These are phyloP conservation scores for Penicilliopsis zonata DNA, from an alignment of 495 filamentous ascomycete genomes.

Conservation along the genomic window DNA sequence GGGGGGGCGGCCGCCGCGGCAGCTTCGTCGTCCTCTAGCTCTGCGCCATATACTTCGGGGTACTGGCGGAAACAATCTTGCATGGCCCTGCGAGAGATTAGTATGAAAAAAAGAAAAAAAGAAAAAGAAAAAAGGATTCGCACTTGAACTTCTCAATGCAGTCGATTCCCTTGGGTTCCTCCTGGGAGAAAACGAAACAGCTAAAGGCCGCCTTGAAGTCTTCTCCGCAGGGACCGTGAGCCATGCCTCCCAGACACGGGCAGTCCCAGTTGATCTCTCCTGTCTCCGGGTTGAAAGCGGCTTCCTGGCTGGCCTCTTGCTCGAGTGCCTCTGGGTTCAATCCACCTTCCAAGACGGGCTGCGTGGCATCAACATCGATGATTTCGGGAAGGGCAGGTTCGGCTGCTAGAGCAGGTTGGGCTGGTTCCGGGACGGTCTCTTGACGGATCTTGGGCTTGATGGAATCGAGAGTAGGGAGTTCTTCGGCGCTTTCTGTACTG, in stretches of 20 bases:
- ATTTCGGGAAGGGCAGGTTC: not conserved
- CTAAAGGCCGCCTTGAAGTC: conserved; percentile 91
- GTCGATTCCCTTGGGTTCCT: conserved; percentile 97
- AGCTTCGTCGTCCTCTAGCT: conserved; percentile 74
- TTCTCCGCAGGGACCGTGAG: conserved; percentile 88
- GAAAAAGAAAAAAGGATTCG: conserved; percentile 10
- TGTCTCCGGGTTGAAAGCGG: conserved; percentile 95
- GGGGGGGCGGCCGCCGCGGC: conserved; percentile 4
- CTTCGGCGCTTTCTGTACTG: conserved; percentile 12
- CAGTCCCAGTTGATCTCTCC: conserved; percentile 99
- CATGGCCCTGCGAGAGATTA: conserved; percentile 54
- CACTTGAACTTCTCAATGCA: conserved; percentile 98
- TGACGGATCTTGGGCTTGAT: conserved; percentile 30
- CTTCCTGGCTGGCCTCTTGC: conserved; percentile 70
- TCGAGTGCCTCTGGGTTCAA: conserved; percentile 47
- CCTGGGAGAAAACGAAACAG: conserved; percentile 89
- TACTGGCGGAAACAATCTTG: conserved; percentile 91
- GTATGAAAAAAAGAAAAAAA: not conserved
- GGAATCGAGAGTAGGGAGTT: conserved; percentile 33
- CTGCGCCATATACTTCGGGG: conserved; percentile 85
- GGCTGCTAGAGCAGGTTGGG: conserved; percentile 4
- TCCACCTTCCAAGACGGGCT: conserved; percentile 9
- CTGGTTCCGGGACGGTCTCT: conserved; percentile 10
- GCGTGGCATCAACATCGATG: conserved; percentile 4
- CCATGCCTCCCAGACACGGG: conserved; percentile 95